Evolutionary conservation across 768 basidiomycete species (phyloP), one percentile per base, ranked within the genome.

Genomic region (Piloderma croceum): DNA sequence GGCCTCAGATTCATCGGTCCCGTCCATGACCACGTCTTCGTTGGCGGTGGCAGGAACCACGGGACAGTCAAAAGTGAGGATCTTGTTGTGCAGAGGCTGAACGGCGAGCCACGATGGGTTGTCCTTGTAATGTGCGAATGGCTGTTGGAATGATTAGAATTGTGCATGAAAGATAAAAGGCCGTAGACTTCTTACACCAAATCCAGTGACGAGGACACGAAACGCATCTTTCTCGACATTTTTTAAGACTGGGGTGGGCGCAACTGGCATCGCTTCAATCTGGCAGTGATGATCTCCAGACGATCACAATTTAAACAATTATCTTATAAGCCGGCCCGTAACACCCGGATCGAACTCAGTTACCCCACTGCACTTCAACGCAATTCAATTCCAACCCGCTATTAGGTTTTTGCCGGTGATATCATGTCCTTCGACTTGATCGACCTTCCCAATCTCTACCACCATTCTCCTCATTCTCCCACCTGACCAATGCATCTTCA

Each of bases 41-140:
- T 57, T 58, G 20, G 56, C 34, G 31, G 24, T 20, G 10, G 42
- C 45, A 24, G 59, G 47, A 21, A 53, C 57, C 22, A 51, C 44
- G 19, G 61, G 50, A 7, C 61, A 50, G 47, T 75, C 68, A 20
- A 68, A 60, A 19, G 56, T 60, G 7, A 83, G 59, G 42, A 74
- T 49, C 31, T 65, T 61, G 54, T 83, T 75, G 50, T 83, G 77
- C 17, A 86, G 65, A 7, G 76, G 68, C 45, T 73, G 63, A 9
- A 79, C 81, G 24, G 82, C 81, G 6, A 80, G 66, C 83, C 83
- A 85, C 17, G 83, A 84, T 2, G 83, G 83, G 51, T 85, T 85
- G 41, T 69, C 68, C 37, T 63, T 51, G 49, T 73, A 74, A 15
- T 74, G 70, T 37, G 67, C 58, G 56, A 78, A 80, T 20, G 81